Evolutionary conservation across 495 filamentous ascomycete species (phyloP).

Genomic region (Hyaloscypha variabilis): DNA sequence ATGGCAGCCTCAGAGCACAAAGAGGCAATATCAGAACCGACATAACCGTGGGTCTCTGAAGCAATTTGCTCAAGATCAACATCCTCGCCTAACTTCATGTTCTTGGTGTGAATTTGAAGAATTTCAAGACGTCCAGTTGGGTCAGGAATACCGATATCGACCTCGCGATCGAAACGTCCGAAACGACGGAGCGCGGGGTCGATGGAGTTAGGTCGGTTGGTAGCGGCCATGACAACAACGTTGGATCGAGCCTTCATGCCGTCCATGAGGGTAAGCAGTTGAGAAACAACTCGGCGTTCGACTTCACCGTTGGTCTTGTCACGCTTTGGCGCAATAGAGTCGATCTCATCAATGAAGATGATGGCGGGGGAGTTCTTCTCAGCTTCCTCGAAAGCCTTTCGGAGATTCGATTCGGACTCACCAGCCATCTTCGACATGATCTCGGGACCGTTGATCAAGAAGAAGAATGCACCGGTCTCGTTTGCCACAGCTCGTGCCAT

Average conservation of each 20-base stretch:
- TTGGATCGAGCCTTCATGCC: constrained; percentile 99
- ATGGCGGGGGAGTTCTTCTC: constrained; percentile 99
- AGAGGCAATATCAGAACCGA: constrained; percentile 98
- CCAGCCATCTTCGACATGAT: constrained; percentile 99
- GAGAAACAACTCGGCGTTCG: constrained; percentile 96
- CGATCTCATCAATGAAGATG: constrained; percentile 99
- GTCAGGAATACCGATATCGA: constrained; percentile 97
- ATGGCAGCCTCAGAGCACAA: constrained; percentile 99
- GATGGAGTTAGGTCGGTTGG: constrained; percentile 96
- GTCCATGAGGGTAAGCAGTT: constrained; percentile 97
- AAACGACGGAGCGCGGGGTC: constrained; percentile 97
- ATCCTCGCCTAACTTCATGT: constrained; percentile 98
- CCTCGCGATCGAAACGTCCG: constrained; percentile 95
- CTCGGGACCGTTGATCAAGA: constrained; percentile 97
- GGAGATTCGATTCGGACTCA: constrained; percentile 96
- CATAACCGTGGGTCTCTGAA: constrained; percentile 97
- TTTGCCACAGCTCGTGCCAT: constrained; percentile 99
- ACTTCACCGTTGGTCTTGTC: constrained; percentile 99
- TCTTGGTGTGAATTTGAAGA: constrained; percentile 98
- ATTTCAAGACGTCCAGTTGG: constrained; percentile 99
- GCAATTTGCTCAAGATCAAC: constrained; percentile 97
- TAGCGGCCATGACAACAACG: constrained; percentile 98
- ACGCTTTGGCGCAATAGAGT: constrained; percentile 98
- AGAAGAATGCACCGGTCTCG: constrained; percentile 98
- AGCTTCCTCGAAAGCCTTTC: constrained; percentile 97